Conservation (phyloP, 164 flowering plant species). For the Vitis rupestris region DNA sequence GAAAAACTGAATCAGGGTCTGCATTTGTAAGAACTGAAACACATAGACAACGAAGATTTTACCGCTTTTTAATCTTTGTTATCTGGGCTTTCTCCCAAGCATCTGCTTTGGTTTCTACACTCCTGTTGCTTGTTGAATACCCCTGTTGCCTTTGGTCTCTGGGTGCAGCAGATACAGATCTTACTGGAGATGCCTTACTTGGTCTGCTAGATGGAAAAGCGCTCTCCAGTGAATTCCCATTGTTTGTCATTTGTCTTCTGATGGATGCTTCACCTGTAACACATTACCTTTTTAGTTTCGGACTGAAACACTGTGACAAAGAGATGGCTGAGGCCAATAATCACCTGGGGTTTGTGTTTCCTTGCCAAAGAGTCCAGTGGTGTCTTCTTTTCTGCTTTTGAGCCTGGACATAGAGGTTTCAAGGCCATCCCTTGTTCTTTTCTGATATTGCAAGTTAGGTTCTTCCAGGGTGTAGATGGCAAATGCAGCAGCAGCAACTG, state of each 20-base stretch:
- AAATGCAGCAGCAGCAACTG: conserved; percentile 50
- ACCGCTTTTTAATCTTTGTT: conserved; percentile 53
- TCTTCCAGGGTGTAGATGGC: conserved; percentile 42
- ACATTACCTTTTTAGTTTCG: not conserved
- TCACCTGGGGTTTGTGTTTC: conserved; percentile 14
- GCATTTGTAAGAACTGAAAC: too few relatives aligned
- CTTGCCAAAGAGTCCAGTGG: conserved; percentile 21
- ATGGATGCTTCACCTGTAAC: conserved; percentile 23
- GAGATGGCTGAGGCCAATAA: not conserved
- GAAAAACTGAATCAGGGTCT: too few relatives aligned
- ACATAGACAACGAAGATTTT: not conserved
- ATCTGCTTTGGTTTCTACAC: conserved; percentile 36
- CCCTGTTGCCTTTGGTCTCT: conserved; percentile 11
- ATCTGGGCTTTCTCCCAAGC: conserved; percentile 62
- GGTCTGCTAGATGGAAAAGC: conserved; percentile 2
- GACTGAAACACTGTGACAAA: not conserved
- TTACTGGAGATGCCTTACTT: conserved; percentile 9
- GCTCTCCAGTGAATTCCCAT: not conserved
- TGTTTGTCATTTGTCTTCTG: conserved; percentile 5
- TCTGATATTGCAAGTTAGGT: conserved; percentile 1
- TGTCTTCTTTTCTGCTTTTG: conserved; percentile 26
- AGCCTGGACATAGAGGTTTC: conserved; percentile 3
- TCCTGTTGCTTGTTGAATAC: conserved; percentile 3
- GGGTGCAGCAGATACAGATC: conserved; percentile 7
- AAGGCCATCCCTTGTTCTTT: conserved; percentile 6